Evolutionary conservation across 345 rosid genomes (phyloP).

Genomic region (Citrus inodora): DNA sequence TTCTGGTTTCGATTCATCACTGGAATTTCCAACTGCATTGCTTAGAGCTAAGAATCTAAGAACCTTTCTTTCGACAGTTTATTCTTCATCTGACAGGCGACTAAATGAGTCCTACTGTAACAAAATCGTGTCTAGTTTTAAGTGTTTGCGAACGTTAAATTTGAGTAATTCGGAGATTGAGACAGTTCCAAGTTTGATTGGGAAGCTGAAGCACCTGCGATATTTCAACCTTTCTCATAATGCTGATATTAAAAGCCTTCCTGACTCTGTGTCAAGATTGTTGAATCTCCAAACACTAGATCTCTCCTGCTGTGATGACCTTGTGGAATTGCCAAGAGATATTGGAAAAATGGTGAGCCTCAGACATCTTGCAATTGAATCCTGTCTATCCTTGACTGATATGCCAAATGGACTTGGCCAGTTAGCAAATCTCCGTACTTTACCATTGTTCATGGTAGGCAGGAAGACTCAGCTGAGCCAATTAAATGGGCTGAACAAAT

Average conservation of each 20-base stretch:
- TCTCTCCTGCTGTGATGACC: slow-evolving; percentile 1
- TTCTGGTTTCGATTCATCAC: neutral
- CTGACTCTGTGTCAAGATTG: slow-evolving; percentile 3
- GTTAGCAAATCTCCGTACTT: slow-evolving; percentile 3
- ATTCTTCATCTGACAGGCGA: neutral
- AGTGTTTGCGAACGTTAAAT: neutral
- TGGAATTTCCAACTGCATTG: neutral
- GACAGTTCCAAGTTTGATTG: neutral
- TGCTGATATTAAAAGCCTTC: neutral
- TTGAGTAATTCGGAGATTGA: neutral
- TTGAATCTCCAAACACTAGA: slow-evolving; percentile 10
- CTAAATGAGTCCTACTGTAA: neutral
- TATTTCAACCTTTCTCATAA: slow-evolving; percentile 20
- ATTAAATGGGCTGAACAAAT: slow-evolving; percentile 10
- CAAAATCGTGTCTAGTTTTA: neutral
- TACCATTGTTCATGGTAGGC: slow-evolving; percentile 7
- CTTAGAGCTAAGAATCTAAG: neutral
- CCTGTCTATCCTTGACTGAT: neutral
- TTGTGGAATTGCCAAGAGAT: slow-evolving; percentile 2
- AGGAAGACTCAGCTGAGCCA: neutral
- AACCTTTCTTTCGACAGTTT: neutral
- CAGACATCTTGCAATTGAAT: neutral
- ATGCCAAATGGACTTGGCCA: slow-evolving; percentile 1
- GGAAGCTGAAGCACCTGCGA: slow-evolving; percentile 7
- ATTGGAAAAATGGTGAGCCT: slow-evolving; percentile 7